Evolutionary conservation across 208 protist genomes (phyloP).

Genomic region (Leptomonas seymouri): DNA sequence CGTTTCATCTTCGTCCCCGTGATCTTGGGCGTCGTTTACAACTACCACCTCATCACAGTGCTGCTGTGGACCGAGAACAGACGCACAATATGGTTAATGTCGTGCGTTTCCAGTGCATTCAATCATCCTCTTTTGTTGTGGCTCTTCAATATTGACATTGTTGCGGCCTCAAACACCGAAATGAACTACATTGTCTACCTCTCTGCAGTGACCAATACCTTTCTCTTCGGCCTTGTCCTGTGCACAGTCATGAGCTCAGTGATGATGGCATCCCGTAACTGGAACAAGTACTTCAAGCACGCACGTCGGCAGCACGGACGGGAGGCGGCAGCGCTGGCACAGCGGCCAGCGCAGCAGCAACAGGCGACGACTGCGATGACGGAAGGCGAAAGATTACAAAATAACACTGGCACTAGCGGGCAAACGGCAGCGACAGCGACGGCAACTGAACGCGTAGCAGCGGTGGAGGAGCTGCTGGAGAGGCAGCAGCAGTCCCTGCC

Average conservation of each 20-base stretch:
- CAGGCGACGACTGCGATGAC: background rate
- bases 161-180: background rate
- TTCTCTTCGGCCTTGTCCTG: slow-evolving; percentile 27
- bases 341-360: background rate
- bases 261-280: slow-evolving; percentile 17
- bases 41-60: slow-evolving; percentile 12
- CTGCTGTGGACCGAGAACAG: slow-evolving; percentile 8
- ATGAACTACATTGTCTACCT: slow-evolving; percentile 10
- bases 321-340: slow-evolving; percentile 7
- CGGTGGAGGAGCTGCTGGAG: background rate
- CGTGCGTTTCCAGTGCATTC: background rate
- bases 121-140: background rate
- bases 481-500: background rate
- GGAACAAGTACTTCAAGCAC: slow-evolving; percentile 25
- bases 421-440: background rate
- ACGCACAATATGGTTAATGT: no score
- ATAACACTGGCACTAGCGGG: background rate
- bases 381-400: no score
- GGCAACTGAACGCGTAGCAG: background rate
- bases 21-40: slow-evolving; percentile 30
- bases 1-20: slow-evolving; percentile 40
- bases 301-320: slow-evolving; percentile 3
- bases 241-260: slow-evolving; percentile 21
- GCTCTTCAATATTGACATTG: slow-evolving; percentile 1
- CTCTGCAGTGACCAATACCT: slow-evolving; percentile 16